Percentiles rank a stretch among this genome's conserved stretches.
Conservation (phyloP, 1,139 yeast species). For the Debaryomyces coudertii region DNA sequence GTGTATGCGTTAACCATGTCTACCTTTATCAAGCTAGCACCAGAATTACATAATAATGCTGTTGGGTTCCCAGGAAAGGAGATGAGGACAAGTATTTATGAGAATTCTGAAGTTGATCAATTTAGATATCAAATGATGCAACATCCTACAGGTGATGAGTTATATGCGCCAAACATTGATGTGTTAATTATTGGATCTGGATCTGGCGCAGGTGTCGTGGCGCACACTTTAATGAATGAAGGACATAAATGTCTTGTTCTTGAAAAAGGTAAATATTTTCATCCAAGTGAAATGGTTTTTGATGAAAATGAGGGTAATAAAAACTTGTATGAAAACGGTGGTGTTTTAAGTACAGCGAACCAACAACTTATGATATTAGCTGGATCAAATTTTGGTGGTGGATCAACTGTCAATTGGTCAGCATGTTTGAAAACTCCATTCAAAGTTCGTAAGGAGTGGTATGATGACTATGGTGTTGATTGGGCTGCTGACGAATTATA, state of each 20-base stretch:
- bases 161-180: conserved; percentile 43
- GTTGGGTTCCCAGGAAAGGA: conserved; percentile 41
- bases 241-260: conserved; percentile 53
- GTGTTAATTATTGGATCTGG: conserved; percentile 61
- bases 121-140: conserved; percentile 36
- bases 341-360: conserved; percentile 34
- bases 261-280: conserved; percentile 56
- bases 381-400: conserved; percentile 64
- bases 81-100: conserved; percentile 31
- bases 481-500: conserved; percentile 51
- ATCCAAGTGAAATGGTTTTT: conserved; percentile 39
- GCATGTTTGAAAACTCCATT: conserved; percentile 58
- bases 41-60: conserved; percentile 40
- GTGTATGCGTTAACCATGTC: conserved; percentile 28
- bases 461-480: conserved; percentile 48
- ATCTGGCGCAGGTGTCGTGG: conserved; percentile 61
- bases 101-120: conserved; percentile 28
- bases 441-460: conserved; percentile 60
- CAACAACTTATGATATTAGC: conserved; percentile 50
- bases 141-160: conserved; percentile 37
- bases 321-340: conserved; percentile 46
- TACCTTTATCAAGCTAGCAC: conserved; percentile 29
- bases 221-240: conserved; percentile 48
- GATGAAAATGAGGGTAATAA: conserved; percentile 42
- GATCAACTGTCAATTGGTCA: conserved; percentile 65